Percentiles rank a stretch among this genome's conserved stretches.
Conservation (phyloP, 2,329 filamentous ascomycete species). For the Teratosphaeria destructans region DNA sequence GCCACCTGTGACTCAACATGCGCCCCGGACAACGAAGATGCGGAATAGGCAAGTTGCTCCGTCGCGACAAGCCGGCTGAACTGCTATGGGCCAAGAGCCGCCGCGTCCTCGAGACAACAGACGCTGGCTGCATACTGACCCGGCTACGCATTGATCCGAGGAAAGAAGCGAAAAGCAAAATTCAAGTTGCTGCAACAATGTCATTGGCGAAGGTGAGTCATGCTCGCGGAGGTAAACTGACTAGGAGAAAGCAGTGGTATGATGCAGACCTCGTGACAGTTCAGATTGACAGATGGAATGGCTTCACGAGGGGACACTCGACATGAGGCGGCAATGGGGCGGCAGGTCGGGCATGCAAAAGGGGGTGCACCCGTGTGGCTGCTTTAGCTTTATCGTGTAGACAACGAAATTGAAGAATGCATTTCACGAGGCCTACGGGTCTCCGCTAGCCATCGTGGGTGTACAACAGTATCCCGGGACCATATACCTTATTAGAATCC, state of each 20-base stretch:
- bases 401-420: not conserved
- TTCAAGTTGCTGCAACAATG: not conserved
- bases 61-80: not conserved
- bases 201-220: not conserved
- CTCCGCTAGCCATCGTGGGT: not conserved
- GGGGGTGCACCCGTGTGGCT: not conserved
- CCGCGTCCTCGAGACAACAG: not conserved
- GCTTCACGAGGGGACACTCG: not conserved
- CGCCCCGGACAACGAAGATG: not conserved
- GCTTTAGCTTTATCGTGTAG: not conserved
- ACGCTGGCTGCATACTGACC: not conserved
- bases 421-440: slow-evolving; percentile 4
- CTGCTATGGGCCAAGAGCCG: too few relatives aligned
- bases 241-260: not conserved
- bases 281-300: not conserved
- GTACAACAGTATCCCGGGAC: too few relatives aligned
- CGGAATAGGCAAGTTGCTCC: not conserved
- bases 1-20: not conserved
- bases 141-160: not conserved
- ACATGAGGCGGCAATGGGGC: not conserved
- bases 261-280: too few relatives aligned
- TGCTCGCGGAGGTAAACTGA: not conserved
- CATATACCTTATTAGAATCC: too few relatives aligned
- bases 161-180: not conserved
- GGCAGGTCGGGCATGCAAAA: not conserved